Conservation (phyloP, 306 rosid species). For the Castanea crenata region DNA sequence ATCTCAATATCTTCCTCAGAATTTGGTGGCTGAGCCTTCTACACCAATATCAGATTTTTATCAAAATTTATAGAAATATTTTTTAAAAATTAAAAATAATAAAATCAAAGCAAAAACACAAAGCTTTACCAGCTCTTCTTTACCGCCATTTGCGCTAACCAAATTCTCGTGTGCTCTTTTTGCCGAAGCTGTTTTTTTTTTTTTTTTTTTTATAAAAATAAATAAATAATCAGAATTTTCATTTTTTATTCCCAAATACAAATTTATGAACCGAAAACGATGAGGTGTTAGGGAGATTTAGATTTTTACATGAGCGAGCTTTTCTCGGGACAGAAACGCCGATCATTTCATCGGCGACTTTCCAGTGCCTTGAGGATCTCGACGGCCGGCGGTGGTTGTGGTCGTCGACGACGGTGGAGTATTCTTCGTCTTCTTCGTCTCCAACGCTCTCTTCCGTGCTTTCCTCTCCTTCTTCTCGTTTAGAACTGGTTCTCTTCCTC, state of each 20-base stretch:
- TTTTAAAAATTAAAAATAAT: background rate
- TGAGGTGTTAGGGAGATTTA: background rate
- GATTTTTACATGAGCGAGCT: constrained; percentile 68
- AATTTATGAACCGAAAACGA: background rate
- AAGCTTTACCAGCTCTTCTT: constrained; percentile 31
- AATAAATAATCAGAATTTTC: background rate
- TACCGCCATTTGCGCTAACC: constrained; percentile 36
- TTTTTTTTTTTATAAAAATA: background rate
- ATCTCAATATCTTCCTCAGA: constrained; percentile 50
- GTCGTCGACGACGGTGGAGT: constrained; percentile 27
- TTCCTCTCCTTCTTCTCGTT: constrained; percentile 37
- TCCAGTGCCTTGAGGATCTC: constrained; percentile 22
- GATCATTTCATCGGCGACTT: constrained; percentile 41
- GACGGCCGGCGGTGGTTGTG: constrained; percentile 39
- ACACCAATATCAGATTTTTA: constrained; percentile 6
- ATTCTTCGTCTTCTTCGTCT: constrained; percentile 36
- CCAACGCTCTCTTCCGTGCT: constrained; percentile 43
- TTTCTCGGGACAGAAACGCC: constrained; percentile 67
- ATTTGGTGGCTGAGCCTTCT: constrained; percentile 41
- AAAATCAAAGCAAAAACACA: background rate
- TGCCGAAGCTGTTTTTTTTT: constrained; percentile 41
- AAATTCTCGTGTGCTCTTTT: constrained; percentile 51
- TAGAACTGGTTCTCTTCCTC: constrained; percentile 39
- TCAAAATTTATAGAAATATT: background rate
- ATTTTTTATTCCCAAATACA: background rate